Conservation (phyloP, 169 alveolate species). For the Eimeria acervulina region DNA sequence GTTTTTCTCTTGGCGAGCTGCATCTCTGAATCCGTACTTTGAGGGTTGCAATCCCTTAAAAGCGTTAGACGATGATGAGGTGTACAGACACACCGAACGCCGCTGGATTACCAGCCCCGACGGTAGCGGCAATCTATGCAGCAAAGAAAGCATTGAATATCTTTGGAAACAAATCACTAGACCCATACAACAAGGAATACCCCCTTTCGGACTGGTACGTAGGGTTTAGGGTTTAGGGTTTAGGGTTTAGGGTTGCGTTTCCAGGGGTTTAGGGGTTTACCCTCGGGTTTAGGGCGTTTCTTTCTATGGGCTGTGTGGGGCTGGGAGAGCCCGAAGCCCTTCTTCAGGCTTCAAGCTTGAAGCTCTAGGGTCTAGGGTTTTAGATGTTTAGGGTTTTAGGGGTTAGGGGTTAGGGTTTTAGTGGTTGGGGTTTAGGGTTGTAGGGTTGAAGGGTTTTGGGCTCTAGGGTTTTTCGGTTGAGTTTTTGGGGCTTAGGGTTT, state of each 20-base stretch:
- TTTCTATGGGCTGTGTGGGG: too few relatives aligned
- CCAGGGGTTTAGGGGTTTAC: not conserved
- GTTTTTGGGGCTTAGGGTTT: too few relatives aligned
- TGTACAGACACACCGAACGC: conserved; percentile 86
- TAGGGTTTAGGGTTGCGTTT: conserved; percentile 37
- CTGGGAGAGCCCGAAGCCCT: too few relatives aligned
- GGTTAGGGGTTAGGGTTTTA: not conserved
- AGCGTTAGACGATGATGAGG: conserved; percentile 86
- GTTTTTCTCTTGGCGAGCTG: conserved; percentile 86
- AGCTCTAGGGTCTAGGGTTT: not conserved
- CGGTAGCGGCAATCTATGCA: conserved; percentile 87
- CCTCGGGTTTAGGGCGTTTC: not conserved
- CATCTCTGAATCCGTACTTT: conserved; percentile 87
- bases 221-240: conserved; percentile 1
- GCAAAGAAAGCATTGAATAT: conserved; percentile 72
- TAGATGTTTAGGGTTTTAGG: not conserved
- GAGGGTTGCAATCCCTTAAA: conserved; percentile 86
- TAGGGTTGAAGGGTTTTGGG: not conserved
- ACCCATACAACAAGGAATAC: not conserved
- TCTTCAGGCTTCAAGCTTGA: too few relatives aligned
- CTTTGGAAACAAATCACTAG: conserved; percentile 79
- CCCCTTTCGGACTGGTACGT: conserved; percentile 66
- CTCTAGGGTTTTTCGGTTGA: too few relatives aligned
- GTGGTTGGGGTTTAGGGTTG: not conserved
- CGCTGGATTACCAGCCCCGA: conserved; percentile 88